Evolutionary conservation across 768 basidiomycete species (phyloP).

Genomic region (Suillus variegatus): DNA sequence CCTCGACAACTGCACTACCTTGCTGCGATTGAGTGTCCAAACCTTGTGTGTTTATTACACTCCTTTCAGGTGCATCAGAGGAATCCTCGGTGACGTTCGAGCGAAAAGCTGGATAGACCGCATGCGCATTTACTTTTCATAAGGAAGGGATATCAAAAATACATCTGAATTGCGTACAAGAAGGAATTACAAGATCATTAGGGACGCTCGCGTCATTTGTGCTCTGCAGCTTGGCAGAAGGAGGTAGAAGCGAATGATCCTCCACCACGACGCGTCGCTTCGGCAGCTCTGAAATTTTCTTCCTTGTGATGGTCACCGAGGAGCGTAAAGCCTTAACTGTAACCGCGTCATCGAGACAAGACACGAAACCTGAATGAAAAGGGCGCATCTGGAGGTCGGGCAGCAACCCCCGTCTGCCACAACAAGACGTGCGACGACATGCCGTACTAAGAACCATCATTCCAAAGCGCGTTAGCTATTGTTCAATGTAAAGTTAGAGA

Average conservation of each 20-base stretch:
- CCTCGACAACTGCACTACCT: neutral
- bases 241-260: neutral
- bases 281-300: conserved; percentile 62
- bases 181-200: conserved; percentile 3
- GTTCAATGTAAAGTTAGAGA: neutral
- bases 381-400: conserved; percentile 2
- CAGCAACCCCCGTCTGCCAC: conserved; percentile 5
- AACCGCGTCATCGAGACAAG: conserved; percentile 4
- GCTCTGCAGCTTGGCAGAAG: conserved; percentile 1
- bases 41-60: neutral
- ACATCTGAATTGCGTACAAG: conserved; percentile 6
- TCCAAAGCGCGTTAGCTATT: conserved; percentile 9
- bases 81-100: neutral
- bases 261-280: conserved; percentile 30
- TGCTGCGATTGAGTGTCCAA: neutral
- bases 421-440: conserved; percentile 13
- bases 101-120: neutral
- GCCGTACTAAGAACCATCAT: conserved; percentile 12
- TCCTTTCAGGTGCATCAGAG: neutral
- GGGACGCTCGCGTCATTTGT: neutral
- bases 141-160: neutral
- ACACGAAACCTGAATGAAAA: conserved; percentile 6
- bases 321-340: conserved; percentile 3
- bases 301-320: conserved; percentile 39
- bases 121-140: neutral